Base-by-base conservation (phyloP, 805 yeast genomes). In the Citeromyces nyonsensis region DNA sequence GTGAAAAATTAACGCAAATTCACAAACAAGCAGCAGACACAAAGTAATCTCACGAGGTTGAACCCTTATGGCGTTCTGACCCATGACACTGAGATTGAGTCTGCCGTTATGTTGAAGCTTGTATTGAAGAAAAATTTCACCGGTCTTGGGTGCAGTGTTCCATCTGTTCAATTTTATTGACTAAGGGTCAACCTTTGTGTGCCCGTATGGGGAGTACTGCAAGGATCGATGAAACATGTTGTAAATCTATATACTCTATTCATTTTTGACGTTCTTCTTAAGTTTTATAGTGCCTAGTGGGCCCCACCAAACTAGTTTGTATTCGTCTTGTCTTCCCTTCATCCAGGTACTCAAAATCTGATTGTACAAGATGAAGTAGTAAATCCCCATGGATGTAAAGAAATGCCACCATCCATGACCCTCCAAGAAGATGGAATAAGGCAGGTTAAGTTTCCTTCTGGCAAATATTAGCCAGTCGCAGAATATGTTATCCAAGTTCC, bases 341-440 rank as follows among this genome's bases (percentile, higher is more conserved):
- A 83, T 65, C 53, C 76, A 73, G 24, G 78, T 57, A 41, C 88
- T 65, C 39, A 86, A 57, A 40, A 79, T 70, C 57, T 84, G 86
- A 45, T 80, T 66, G 48, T 79, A 84, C 3, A 80, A 73, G 40
- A 86, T 66, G 55, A 83, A 86, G 49, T 65, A 78, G 52, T 88
- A 88, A 8, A 88, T 91, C 2, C 96, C 95, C 13, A 73, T 58
- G 1, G 94, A 94, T 0, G 91, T 81, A 40, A 81, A 63, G 8
- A 81, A 57, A 49, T 88, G 97, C 97, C 97, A 88, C 96, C 96
- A 88, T 15, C 94, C 95, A 47, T 88, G 97, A 20, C 94, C 79
- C 52, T 88, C 97, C 25, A 88, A 59, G 3, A 88, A 41, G 38
- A 84, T 67, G 2, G 97, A 97, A 33, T 77, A 67, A 1, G 96